Evolutionary conservation across 441 rosid species (phyloP), one percentile per base, ranked within the genome.

Genomic region (Gossypium trilobum): DNA sequence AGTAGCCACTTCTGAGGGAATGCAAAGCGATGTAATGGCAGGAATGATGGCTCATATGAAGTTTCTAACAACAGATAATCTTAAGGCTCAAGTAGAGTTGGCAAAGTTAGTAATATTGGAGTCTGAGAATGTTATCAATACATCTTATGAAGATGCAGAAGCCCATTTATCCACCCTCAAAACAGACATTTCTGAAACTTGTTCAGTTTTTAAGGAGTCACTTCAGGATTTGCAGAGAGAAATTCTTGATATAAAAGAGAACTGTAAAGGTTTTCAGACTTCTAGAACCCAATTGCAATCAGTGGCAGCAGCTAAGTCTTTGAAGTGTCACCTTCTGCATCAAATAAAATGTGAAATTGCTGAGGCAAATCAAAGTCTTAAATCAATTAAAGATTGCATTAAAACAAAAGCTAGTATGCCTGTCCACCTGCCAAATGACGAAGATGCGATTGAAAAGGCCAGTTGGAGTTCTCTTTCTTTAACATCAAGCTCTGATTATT

Each of bases 401-500:
- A 72, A 74, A 68, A 65, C 57, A 73, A 81, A 79, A 74, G 71
- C 65, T 67, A 74, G 71, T 44, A 57, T 63, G 70, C 74, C 64
- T 61, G 64, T 78, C 48, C 72, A 52, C 76, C 70, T 60, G 13
- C 74, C 77, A 31, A 75, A 27, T 67, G 86, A 84, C 63, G 89
- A 80, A 75, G 74, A 76, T 75, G 61, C 58, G 58, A 80, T 78
- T 31, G 86, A 84, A 70, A 81, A 73, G 72, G 83, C 85, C 75
- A 80, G 75, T 57, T 82, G 76, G 85, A 85, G 84, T 83, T 75
- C 83, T 76, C 85, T 82, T 81, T 79, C 76, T 85, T 86, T 87
- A 51, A 81, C 86, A 51, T 85, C 87, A 75, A 79, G 78, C 75
- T 87, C 85, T 74, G 91, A 80, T 36, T 80, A 76, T 76, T 86